A percentile compares a stretch with the other conserved stretches of the same genome.
These are phyloP conservation scores for Prototheca stagnorum DNA, from an alignment of 163 green algal genomes.

Conservation along the genomic window DNA sequence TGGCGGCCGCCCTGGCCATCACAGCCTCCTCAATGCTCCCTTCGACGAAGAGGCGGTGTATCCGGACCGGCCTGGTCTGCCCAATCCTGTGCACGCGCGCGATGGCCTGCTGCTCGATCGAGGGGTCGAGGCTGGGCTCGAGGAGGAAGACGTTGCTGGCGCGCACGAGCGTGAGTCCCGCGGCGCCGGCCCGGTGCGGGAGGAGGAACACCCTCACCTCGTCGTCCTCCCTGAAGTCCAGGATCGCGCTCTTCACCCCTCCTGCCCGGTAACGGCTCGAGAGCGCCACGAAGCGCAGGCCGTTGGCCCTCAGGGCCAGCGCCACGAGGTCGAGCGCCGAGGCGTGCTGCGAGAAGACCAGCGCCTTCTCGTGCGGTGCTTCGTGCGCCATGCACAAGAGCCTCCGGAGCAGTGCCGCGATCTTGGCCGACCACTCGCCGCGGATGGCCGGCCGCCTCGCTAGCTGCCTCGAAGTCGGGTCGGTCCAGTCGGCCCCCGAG, in stretches of 20 bases:
- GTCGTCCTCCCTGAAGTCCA: conserved; percentile 8
- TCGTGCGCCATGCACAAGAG: conserved; percentile 33
- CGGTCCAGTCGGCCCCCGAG: not conserved
- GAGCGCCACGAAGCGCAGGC: conserved; percentile 12
- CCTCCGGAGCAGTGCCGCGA: conserved; percentile 49
- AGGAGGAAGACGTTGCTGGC: conserved; percentile 68
- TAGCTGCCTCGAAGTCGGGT: not conserved
- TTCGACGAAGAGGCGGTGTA: conserved; percentile 45
- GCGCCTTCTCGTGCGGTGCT: conserved; percentile 34
- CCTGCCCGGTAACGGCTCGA: not conserved
- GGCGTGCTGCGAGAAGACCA: conserved; percentile 16
- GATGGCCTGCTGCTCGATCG: conserved; percentile 71
- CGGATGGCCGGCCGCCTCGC: too few relatives aligned
- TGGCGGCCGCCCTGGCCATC: conserved; percentile 11
- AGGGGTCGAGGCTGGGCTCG: conserved; percentile 51
- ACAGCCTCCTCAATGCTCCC: conserved; percentile 25
- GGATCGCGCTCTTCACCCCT: not conserved
- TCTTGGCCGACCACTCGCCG: conserved; percentile 49
- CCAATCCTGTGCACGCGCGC: conserved; percentile 67
- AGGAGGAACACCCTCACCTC: conserved; percentile 21
- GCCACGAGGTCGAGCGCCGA: conserved; percentile 6
- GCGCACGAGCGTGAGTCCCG: conserved; percentile 10
- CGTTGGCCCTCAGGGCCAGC: conserved; percentile 19
- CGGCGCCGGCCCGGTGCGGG: conserved; percentile 10
- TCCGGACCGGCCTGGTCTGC: conserved; percentile 37